Evolutionary conservation across 257 asterid species (phyloP).

Genomic region (Thymus quinquecostatus): DNA sequence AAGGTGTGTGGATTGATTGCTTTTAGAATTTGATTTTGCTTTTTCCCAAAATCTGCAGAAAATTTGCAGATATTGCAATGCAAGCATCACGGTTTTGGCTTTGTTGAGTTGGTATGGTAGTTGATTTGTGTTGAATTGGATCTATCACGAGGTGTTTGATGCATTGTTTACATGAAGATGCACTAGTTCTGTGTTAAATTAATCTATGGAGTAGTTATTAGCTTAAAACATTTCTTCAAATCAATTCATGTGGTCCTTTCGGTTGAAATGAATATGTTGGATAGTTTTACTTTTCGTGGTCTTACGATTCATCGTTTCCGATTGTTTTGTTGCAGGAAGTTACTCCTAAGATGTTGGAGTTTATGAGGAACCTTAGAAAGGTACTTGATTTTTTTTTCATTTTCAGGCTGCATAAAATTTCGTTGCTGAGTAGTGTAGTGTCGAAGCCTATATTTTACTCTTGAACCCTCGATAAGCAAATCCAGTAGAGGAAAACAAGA

Average conservation of each 20-base stretch:
- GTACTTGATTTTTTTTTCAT: conserved; percentile 37
- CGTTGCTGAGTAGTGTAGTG: not conserved
- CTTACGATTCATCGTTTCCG: conserved; percentile 23
- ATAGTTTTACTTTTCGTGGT: not conserved
- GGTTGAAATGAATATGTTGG: not conserved
- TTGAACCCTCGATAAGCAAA: not conserved
- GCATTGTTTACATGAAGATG: conserved; percentile 19
- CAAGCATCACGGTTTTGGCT: not conserved
- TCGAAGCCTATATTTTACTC: not conserved
- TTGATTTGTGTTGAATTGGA: too few relatives aligned
- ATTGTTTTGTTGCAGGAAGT: conserved; percentile 49
- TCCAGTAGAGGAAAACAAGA: conserved; percentile 1
- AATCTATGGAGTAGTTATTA: too few relatives aligned
- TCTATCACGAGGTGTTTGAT: not conserved
- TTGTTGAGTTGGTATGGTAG: too few relatives aligned
- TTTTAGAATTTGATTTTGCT: not conserved
- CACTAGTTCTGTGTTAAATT: not conserved
- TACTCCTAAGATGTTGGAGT: conserved; percentile 73
- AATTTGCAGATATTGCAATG: not conserved
- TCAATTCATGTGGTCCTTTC: too few relatives aligned
- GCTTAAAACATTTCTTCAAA: too few relatives aligned
- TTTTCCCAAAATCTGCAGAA: conserved; percentile 4
- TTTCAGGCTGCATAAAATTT: not conserved
- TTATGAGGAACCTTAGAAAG: conserved; percentile 81
- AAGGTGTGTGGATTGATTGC: conserved; percentile 54